Base-by-base conservation (phyloP, 768 basidiomycete species). In the Cystobasidium onofrii region DNA sequence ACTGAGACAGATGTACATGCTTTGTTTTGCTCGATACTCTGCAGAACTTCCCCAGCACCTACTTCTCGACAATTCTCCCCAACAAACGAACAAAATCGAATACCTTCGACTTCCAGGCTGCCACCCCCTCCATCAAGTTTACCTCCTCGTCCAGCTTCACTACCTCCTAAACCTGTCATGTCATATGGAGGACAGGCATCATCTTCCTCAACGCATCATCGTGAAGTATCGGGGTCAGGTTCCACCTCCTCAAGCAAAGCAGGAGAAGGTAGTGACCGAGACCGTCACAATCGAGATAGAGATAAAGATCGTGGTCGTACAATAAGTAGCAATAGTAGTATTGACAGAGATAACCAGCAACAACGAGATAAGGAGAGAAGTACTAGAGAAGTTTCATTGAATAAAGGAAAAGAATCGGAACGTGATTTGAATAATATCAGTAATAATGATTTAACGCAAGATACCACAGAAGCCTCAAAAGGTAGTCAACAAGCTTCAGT, bases 91-190 rank as follows among this genome's bases (percentile, higher is more conserved):
- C 25, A 12, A 15, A 7, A 31, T 17, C 36, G 27, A 27, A 39
- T 34, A 20, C 18, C 63, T 18, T 52, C 69, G 7, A 71, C 52
- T 20, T 71, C 69, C 20, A 6, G 50, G 1, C 69, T 71, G 4
- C 69, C 69, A n/a, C 69, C 69, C 10, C 52, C 69, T 13, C 69
- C 63, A 46, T 36, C 63, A 39, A 64, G 36, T 25, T 36, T 64
- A 20, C 63, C 63, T 17, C 63, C 63, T 12, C 34, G 63, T 39
- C 63, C 69, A 33, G 29, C 69, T n/a, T 71, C 69, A 7, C 69
- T 71, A 9, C 69, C 69, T 27, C 36, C 69, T 2, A 71, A 71
- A 60, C 69, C 69, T 9, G 15, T 61, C 31, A 33, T 25, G 15
- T 9, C 60, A 61, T 33, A 61, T 15, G 31, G 4, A 18, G 31